Evolutionary conservation across 352 stramenopile species (phyloP).

Genomic region (Phytopythium aichiense): DNA sequence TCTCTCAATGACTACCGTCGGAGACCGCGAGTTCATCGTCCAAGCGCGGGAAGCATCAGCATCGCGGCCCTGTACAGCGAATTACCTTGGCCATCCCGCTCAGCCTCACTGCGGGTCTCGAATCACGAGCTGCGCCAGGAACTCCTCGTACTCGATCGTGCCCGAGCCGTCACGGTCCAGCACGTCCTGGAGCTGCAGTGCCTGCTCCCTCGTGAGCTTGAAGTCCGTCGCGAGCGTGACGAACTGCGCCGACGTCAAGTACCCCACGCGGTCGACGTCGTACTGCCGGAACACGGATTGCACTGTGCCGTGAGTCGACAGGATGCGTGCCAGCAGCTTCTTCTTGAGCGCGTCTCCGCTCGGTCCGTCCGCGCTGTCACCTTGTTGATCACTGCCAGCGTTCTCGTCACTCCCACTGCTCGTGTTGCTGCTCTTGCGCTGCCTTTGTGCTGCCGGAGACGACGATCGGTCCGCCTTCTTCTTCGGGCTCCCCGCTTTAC

Average conservation of each 20-base stretch:
- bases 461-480: conserved; percentile 11
- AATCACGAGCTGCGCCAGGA: conserved; percentile 38
- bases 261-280: conserved; percentile 33
- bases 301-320: conserved; percentile 37
- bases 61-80: too few species aligned
- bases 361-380: not conserved
- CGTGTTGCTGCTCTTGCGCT: not conserved
- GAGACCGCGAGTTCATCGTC: not conserved
- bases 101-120: conserved; percentile 4
- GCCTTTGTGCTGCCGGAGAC: conserved; percentile 11
- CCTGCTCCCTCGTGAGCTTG: conserved; percentile 25
- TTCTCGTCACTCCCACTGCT: conserved; percentile 12
- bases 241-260: conserved; percentile 37
- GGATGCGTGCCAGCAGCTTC: conserved; percentile 33
- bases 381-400: not conserved
- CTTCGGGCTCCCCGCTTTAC: conserved; percentile 7
- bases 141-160: conserved; percentile 58
- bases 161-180: conserved; percentile 49
- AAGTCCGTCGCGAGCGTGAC: conserved; percentile 35
- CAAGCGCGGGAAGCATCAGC: not conserved
- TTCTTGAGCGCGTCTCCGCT: conserved; percentile 39
- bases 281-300: conserved; percentile 52
- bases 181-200: conserved; percentile 21
- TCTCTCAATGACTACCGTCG: too few species aligned
- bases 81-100: not conserved